Conservation (phyloP, 352 stramenopile species). For the Pythium phragmitis region DNA sequence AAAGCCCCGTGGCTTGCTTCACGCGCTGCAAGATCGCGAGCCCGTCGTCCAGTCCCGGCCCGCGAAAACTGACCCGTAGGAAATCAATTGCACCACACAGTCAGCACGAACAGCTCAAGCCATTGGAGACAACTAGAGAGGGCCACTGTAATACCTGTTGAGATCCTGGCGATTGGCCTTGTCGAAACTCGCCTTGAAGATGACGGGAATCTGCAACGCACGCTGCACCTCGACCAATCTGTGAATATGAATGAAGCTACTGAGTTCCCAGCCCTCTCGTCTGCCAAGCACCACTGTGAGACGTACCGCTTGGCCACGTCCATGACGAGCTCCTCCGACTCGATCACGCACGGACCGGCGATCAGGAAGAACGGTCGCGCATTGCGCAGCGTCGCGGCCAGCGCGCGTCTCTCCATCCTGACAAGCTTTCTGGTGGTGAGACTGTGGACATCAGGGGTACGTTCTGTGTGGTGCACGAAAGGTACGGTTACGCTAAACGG, state of each 20-base stretch:
- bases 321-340: constrained; percentile 70
- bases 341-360: constrained; percentile 76
- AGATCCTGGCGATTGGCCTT: constrained; percentile 88
- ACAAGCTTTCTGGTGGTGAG: background rate
- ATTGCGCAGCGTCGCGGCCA: constrained; percentile 53
- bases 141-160: constrained; percentile 28
- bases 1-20: constrained; percentile 65
- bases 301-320: constrained; percentile 61
- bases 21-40: constrained; percentile 76
- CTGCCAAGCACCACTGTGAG: background rate
- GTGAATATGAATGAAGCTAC: background rate
- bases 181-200: constrained; percentile 91
- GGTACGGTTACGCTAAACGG: background rate
- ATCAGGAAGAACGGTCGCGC: constrained; percentile 85
- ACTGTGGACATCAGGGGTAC: background rate
- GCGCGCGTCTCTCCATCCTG: constrained; percentile 42
- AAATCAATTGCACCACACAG: background rate
- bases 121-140: background rate
- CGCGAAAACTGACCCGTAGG: constrained; percentile 51
- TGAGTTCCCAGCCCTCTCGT: background rate
- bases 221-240: constrained; percentile 58
- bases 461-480: constrained; percentile 19
- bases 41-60: constrained; percentile 65
- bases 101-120: background rate
- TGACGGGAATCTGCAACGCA: constrained; percentile 64